These are phyloP conservation scores for Pythium aristosporum DNA, from an alignment of 352 stramenopile genomes.

Conservation along the genomic window DNA sequence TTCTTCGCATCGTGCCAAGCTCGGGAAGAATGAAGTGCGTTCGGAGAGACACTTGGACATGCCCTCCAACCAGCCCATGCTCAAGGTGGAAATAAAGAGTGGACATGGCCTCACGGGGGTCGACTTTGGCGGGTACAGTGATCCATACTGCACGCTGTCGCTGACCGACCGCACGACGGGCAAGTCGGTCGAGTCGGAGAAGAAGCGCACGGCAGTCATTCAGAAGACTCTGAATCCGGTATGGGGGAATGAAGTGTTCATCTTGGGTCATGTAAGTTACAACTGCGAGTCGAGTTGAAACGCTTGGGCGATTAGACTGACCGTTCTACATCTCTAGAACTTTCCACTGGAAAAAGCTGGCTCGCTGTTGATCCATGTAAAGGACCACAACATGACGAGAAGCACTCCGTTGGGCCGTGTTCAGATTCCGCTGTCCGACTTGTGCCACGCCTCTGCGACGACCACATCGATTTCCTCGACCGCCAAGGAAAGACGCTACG, in stretches of 20 bases:
- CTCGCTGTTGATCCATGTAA: constrained; percentile 65
- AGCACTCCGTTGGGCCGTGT: constrained; percentile 67
- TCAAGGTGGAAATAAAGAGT: constrained; percentile 60
- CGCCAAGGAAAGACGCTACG: constrained; percentile 53
- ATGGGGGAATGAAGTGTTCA: constrained; percentile 62
- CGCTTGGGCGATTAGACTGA: not conserved
- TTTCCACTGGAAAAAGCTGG: constrained; percentile 42
- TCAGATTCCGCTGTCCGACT: constrained; percentile 57
- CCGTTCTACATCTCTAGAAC: constrained; percentile 28
- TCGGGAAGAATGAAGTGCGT: constrained; percentile 59
- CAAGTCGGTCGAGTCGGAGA: constrained; percentile 56
- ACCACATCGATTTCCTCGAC: constrained; percentile 54
- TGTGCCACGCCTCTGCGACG: constrained; percentile 54
- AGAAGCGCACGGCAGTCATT: constrained; percentile 70
- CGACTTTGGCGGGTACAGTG: constrained; percentile 67
- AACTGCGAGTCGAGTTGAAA: not conserved
- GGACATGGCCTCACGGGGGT: constrained; percentile 56
- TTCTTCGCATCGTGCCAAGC: constrained; percentile 46
- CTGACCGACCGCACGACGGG: constrained; percentile 47
- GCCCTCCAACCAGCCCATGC: constrained; percentile 30
- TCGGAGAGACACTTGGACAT: constrained; percentile 42
- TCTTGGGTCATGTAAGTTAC: constrained; percentile 56
- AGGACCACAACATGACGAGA: constrained; percentile 71
- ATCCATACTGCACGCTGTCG: constrained; percentile 71
- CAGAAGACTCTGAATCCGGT: constrained; percentile 70